These are phyloP conservation scores for Ophiostoma quercus DNA, from an alignment of 2,329 filamentous ascomycete genomes.

Conservation along the genomic window DNA sequence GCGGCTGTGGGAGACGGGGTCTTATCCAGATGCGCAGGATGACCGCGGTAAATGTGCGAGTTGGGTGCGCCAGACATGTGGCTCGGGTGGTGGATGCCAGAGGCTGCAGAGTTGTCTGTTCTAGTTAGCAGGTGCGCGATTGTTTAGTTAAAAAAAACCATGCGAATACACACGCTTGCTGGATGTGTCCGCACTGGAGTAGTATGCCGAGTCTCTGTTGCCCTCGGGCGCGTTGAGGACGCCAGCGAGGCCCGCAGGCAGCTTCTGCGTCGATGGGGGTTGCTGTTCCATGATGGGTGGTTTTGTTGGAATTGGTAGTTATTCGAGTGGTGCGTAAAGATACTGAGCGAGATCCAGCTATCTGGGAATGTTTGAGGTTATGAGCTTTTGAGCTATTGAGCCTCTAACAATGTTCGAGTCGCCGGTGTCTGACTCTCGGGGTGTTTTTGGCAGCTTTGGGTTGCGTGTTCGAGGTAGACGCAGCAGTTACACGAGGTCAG, in stretches of 20 bases:
- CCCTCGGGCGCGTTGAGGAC: constrained; percentile 49
- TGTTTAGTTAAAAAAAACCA: constrained; percentile 20
- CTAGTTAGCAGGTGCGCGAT: constrained; percentile 13
- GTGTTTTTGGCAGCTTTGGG: neutral
- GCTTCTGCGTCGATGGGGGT: constrained; percentile 36
- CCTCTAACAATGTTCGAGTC: constrained; percentile 9
- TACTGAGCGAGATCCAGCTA: neutral
- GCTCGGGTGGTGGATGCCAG: constrained; percentile 31
- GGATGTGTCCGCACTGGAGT: constrained; percentile 44
- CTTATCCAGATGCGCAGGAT: constrained; percentile 44
- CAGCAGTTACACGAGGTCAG: constrained; percentile 14
- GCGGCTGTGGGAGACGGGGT: constrained; percentile 56
- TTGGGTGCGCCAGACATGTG: constrained; percentile 18
- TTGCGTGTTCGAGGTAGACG: constrained; percentile 3
- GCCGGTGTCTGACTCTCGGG: constrained; percentile 15
- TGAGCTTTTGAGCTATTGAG: neutral
- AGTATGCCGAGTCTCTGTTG: constrained; percentile 50
- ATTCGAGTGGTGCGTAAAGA: neutral
- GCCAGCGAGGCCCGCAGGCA: constrained; percentile 46
- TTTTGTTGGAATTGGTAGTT: neutral
- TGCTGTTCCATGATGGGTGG: constrained; percentile 37
- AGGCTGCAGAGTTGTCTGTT: constrained; percentile 43
- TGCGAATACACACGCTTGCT: constrained; percentile 46
- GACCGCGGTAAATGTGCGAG: constrained; percentile 19
- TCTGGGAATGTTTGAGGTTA: neutral